Base-by-base conservation (phyloP, 257 asterid species). In the Ajuga chamaepitys region DNA sequence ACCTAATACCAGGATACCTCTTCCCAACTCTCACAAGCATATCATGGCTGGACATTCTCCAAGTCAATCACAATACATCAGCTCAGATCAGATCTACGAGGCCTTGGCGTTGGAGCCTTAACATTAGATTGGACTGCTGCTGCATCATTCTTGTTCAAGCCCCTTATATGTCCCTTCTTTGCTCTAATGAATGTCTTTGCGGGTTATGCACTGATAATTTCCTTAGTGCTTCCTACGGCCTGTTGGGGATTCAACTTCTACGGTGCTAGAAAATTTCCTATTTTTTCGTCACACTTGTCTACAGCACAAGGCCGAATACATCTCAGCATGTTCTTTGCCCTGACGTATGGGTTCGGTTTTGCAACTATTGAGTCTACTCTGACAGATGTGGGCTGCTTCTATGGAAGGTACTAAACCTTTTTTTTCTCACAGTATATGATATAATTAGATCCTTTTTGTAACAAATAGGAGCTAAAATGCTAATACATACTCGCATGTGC, bases 41-140 rank as follows among this genome's bases (percentile, higher is more conserved):
- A 56, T 85, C 96, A 59, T 88, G 96, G 96, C 62, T 91, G 96
- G 98, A 62, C 56, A 32, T 91, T 86, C 73, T 78, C 95, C 54
- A 88, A 86, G 69, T 85, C 98, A 6, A 87, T 91, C 35, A 91
- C 98, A 2, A 94, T 91, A 21, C 98, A 91, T 58, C 98, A 91
- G 78, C 51, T 91, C 4, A 96, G 98, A 24, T 91, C 98, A 0
- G 98, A 95, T 42, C 70, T 91, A 80, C 75, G 73, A 48, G 98
- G 96, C 47, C 93, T 88, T 11, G 97, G 97, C 0, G 8, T 86
- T 25, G 98, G 98, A 16, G 95, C 98, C 52, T 18, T 91, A 54
- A 88, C 95, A 37, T 70, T 91, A 41, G 98, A 91, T 54, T 91
- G 96, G 98, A 53, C 95, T 2, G 94, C 65, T 10, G 83, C 86